Conservation (phyloP, 1,284 basidiomycete species). For the Peniophora sp. region DNA sequence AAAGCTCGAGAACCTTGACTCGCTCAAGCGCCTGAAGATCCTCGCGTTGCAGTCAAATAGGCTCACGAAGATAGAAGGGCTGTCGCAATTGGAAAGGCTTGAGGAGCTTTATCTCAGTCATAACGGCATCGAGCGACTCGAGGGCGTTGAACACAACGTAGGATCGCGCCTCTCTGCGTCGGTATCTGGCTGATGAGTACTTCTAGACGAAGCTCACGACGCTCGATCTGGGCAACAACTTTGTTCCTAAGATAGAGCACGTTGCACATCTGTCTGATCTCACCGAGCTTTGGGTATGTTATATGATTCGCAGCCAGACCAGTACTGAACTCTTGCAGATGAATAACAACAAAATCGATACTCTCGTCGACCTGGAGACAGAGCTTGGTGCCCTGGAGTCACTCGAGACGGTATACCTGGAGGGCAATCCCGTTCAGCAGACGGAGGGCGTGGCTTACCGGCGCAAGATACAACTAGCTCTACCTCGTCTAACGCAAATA, state of each 20-base stretch:
- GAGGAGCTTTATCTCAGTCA: conserved; percentile 90
- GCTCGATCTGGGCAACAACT: conserved; percentile 85
- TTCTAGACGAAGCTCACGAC: conserved; percentile 71
- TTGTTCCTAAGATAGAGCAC: conserved; percentile 73
- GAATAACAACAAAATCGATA: conserved; percentile 79
- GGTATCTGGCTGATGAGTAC: no score
- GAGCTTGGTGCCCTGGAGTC: conserved; percentile 64
- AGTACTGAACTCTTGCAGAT: no score
- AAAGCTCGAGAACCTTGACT: conserved; percentile 65
- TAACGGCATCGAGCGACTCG: conserved; percentile 82
- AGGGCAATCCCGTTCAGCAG: conserved; percentile 88
- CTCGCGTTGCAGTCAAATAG: conserved; percentile 91
- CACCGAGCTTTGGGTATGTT: conserved; percentile 87
- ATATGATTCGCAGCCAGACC: no score
- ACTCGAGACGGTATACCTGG: conserved; percentile 89
- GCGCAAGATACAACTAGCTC: conserved; percentile 81
- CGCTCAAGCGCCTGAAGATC: conserved; percentile 68
- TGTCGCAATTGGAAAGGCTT: conserved; percentile 47
- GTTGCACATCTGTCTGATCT: conserved; percentile 69
- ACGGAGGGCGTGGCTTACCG: conserved; percentile 77
- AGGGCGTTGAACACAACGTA: conserved; percentile 83
- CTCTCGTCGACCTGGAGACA: conserved; percentile 59
- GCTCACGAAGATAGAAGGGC: conserved; percentile 80
- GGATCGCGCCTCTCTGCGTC: background rate
- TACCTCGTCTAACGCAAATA: conserved; percentile 89